phyloP scores from a whole-genome alignment of 345 rosid genomes.

The Geranium rotundifolium region DNA sequence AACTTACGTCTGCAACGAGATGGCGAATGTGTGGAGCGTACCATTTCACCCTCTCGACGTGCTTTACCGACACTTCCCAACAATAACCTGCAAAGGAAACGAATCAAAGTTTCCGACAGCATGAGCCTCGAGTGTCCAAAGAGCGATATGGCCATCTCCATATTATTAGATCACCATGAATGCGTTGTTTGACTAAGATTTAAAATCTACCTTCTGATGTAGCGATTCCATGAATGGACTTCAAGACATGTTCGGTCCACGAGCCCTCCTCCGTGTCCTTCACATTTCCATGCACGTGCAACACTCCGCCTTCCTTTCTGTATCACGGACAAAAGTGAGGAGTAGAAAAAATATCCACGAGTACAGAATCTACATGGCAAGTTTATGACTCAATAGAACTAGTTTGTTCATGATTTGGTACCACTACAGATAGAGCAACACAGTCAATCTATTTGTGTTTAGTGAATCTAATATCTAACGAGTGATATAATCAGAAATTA shows the following conservation, averaged over 20 bases:
- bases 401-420: too few relatives aligned
- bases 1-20: constrained; percentile 75
- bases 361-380: too few relatives aligned
- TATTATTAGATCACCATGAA: background rate
- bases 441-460: too few relatives aligned
- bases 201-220: constrained; percentile 52
- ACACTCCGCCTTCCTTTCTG: constrained; percentile 75
- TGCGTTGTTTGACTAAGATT: too few relatives aligned
- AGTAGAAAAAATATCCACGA: too few relatives aligned
- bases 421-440: too few relatives aligned
- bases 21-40: constrained; percentile 89
- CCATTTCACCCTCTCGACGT: constrained; percentile 88
- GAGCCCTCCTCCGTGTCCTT: constrained; percentile 57
- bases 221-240: constrained; percentile 46
- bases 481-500: too few relatives aligned
- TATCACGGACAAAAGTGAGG: background rate
- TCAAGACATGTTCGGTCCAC: constrained; percentile 48
- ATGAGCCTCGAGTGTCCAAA: background rate
- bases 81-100: constrained; percentile 34
- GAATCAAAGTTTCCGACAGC: background rate
- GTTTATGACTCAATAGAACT: too few relatives aligned
- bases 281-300: constrained; percentile 82
- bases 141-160: background rate
- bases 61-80: constrained; percentile 67
- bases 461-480: too few relatives aligned